Conservation (phyloP, 2,329 filamentous ascomycete species). For the Sporothrix protearum region DNA sequence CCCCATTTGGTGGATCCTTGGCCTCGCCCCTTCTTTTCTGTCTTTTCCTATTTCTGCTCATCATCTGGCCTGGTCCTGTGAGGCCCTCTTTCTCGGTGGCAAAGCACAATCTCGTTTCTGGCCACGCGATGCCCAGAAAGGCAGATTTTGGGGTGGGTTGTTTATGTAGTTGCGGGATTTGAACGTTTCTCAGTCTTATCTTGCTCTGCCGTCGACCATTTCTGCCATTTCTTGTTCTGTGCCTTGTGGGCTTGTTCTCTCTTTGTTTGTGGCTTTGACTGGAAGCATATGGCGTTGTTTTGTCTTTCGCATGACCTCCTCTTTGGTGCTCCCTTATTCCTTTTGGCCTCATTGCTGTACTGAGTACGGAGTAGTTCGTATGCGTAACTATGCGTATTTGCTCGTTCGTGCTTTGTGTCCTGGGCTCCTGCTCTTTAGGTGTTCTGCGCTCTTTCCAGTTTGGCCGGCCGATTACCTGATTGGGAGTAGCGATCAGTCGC, state of each 20-base stretch:
- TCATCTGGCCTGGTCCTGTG: neutral
- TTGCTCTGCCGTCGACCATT: neutral
- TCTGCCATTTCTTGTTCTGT: neutral
- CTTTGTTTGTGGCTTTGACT: neutral
- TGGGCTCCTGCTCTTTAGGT: neutral
- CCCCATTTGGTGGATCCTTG: neutral
- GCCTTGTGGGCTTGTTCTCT: neutral
- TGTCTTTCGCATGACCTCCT: neutral
- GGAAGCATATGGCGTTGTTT: neutral
- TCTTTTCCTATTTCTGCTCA: neutral
- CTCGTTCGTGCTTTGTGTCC: neutral
- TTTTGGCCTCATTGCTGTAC: neutral
- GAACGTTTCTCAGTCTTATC: neutral
- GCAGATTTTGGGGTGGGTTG: neutral
- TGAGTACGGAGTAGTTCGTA: no score
- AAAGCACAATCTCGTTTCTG: neutral
- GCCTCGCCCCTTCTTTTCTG: neutral
- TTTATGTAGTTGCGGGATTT: neutral
- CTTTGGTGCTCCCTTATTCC: neutral
- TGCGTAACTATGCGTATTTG: neutral
- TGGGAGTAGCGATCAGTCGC: neutral
- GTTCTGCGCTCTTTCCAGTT: neutral
- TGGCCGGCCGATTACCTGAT: neutral
- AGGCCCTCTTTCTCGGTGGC: neutral
- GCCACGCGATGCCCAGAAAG: neutral